Evolutionary conservation across 2,329 filamentous ascomycete genomes (phyloP).

Genomic region (Alternaria angustiovoidea): DNA sequence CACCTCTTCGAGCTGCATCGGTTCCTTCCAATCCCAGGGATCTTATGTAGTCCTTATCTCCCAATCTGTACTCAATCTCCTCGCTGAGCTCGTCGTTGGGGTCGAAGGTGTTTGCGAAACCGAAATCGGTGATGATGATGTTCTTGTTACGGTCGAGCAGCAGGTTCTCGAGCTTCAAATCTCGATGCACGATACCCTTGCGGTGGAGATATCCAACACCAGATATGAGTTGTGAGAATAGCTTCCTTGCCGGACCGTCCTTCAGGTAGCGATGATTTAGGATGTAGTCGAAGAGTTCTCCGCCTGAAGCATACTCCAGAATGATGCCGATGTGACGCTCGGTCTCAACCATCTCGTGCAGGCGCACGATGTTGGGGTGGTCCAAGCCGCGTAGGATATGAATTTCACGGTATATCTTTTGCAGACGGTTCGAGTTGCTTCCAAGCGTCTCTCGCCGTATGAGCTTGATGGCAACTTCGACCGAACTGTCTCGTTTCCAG

Average conservation of each 20-base stretch:
- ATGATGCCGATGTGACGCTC: constrained; percentile 98
- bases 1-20: constrained; percentile 81
- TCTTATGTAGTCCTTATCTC: constrained; percentile 88
- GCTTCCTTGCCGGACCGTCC: constrained; percentile 84
- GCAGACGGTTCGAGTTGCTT: constrained; percentile 84
- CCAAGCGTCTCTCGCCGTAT: constrained; percentile 92
- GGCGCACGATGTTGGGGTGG: constrained; percentile 94
- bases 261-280: constrained; percentile 96
- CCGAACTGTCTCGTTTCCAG: constrained; percentile 94
- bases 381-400: constrained; percentile 85
- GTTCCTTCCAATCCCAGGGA: constrained; percentile 82
- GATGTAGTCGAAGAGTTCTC: constrained; percentile 98
- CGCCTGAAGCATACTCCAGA: constrained; percentile 95
- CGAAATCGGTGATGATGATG: constrained; percentile 99
- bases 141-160: constrained; percentile 95
- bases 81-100: constrained; percentile 85
- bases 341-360: constrained; percentile 99
- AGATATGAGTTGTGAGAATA: constrained; percentile 95
- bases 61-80: constrained; percentile 86
- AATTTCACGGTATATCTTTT: constrained; percentile 98
- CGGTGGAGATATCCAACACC: constrained; percentile 98
- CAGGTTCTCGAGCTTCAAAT: constrained; percentile 95
- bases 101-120: constrained; percentile 98
- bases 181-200: constrained; percentile 97
- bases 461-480: constrained; percentile 95